Evolutionary conservation across 805 yeast species (phyloP).

Genomic region (Metschnikowia lunata): DNA sequence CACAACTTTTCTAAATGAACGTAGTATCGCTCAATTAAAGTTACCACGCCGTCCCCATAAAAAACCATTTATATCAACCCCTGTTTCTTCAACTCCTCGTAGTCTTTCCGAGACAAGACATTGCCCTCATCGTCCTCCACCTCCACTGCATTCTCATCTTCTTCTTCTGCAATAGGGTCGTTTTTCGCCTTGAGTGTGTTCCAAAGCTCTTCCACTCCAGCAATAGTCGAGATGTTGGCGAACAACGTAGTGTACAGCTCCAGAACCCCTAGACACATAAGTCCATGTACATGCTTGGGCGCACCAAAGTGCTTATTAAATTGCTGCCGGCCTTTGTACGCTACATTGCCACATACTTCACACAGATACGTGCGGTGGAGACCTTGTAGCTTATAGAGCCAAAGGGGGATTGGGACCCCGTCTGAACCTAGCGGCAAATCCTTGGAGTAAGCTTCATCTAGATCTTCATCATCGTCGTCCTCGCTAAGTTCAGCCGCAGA

Average conservation of each 20-base stretch:
- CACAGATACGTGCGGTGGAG: conserved; percentile 67
- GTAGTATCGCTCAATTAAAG: no score
- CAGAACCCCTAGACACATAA: conserved; percentile 67
- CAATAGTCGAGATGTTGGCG: conserved; percentile 60
- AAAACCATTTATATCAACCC: conserved; percentile 54
- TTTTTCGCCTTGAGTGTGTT: conserved; percentile 31
- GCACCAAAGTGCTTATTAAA: conserved; percentile 77
- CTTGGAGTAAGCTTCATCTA: conserved; percentile 39
- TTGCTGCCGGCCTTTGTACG: conserved; percentile 67
- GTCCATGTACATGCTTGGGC: conserved; percentile 65
- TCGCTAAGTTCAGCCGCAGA: conserved; percentile 16
- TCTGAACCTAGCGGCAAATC: conserved; percentile 80
- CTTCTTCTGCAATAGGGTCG: conserved; percentile 33
- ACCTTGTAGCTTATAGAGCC: conserved; percentile 91
- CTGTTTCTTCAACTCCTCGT: conserved; percentile 80
- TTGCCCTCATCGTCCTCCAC: conserved; percentile 93
- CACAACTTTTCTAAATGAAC: no score
- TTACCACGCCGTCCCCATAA: no score
- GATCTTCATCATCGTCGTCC: conserved; percentile 25
- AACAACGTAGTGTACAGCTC: conserved; percentile 44
- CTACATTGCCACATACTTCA: conserved; percentile 78
- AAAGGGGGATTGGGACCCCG: conserved; percentile 87
- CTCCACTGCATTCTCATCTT: conserved; percentile 58
- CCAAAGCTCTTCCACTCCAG: conserved; percentile 65
- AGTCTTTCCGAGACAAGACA: conserved; percentile 80